These are phyloP conservation scores for Colletotrichum abscissum DNA, from an alignment of 2,329 filamentous ascomycete genomes.

Conservation along the genomic window DNA sequence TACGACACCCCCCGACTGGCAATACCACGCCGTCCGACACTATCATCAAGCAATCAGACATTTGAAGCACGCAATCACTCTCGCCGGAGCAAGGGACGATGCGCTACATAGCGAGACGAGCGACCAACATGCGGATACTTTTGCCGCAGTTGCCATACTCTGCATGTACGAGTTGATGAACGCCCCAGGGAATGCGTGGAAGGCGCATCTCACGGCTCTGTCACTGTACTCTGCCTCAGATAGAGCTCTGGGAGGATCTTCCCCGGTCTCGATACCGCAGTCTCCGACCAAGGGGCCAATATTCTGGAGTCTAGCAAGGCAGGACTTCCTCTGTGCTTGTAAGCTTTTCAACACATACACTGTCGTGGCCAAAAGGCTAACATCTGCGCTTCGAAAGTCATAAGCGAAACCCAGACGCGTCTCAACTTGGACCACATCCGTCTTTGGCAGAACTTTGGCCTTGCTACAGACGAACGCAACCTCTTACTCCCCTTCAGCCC, in stretches of 20 bases:
- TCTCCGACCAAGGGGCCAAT: conserved; percentile 65
- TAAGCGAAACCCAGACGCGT: conserved; percentile 70
- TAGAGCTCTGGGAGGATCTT: conserved; percentile 47
- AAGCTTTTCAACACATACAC: conserved; percentile 39
- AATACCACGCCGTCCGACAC: conserved; percentile 2
- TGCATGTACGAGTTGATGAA: conserved; percentile 78
- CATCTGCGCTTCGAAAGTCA: conserved; percentile 49
- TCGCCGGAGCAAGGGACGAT: neutral
- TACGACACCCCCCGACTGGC: neutral
- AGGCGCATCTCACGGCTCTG: conserved; percentile 72
- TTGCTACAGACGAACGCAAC: conserved; percentile 66
- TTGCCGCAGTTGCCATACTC: conserved; percentile 74
- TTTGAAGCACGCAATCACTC: conserved; percentile 52
- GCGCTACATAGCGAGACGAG: conserved; percentile 45
- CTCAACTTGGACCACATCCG: conserved; percentile 71
- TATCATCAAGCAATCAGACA: conserved; percentile 8
- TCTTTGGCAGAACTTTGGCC: conserved; percentile 73
- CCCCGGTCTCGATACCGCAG: conserved; percentile 51
- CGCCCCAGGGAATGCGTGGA: conserved; percentile 71
- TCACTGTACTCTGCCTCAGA: conserved; percentile 61
- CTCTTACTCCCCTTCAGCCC: conserved; percentile 58
- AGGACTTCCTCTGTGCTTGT: conserved; percentile 74
- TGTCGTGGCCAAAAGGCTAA: neutral
- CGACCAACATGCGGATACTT: conserved; percentile 53
- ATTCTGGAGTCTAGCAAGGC: conserved; percentile 76